Conservation (phyloP, 1,284 basidiomycete genomes). For the Leccinum angustisporum region DNA sequence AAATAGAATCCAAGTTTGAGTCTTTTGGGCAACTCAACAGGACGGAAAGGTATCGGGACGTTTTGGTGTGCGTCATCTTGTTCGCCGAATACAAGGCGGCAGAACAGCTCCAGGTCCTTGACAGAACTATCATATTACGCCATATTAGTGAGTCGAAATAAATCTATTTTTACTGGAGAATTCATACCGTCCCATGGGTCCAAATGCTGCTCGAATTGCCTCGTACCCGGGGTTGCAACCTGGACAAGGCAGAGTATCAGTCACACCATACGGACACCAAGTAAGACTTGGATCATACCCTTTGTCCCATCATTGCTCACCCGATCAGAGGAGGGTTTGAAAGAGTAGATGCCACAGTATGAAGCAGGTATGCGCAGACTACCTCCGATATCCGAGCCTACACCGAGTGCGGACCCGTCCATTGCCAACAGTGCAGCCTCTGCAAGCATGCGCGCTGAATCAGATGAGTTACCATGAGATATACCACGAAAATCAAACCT, state of each 20-base stretch:
- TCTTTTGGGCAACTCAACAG: conserved; percentile 52
- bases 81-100: conserved; percentile 55
- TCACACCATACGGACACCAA: neutral
- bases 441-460: conserved; percentile 8
- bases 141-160: conserved; percentile 8
- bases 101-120: conserved; percentile 62
- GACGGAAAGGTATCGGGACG: conserved; percentile 61
- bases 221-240: conserved; percentile 65
- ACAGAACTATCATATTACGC: conserved; percentile 48
- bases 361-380: conserved; percentile 77
- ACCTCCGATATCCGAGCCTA: conserved; percentile 80
- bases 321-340: conserved; percentile 69
- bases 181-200: conserved; percentile 73
- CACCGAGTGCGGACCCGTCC: conserved; percentile 75
- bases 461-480: neutral
- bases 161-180: neutral
- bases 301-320: conserved; percentile 49
- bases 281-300: conserved; percentile 35
- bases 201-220: conserved; percentile 57
- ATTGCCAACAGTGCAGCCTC: conserved; percentile 75
- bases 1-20: conserved; percentile 75
- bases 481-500: conserved; percentile 18
- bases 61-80: conserved; percentile 42
- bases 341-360: conserved; percentile 78
- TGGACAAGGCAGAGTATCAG: conserved; percentile 24